phyloP scores from a whole-genome alignment of 345 rosid species.

The Rhizophora mangle region DNA sequence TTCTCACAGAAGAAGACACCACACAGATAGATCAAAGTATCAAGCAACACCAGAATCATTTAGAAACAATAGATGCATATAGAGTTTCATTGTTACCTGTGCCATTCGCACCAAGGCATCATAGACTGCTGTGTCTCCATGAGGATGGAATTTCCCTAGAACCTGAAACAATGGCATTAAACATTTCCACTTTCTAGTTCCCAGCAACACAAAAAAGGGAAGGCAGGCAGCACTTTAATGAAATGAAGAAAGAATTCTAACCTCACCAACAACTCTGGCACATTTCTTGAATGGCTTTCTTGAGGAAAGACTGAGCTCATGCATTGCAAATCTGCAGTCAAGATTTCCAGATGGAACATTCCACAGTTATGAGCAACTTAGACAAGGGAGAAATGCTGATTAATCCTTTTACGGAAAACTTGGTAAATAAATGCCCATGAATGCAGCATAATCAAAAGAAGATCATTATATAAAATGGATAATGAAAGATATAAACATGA shows the following conservation, averaged over 20 bases:
- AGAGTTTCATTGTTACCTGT: slow-evolving; percentile 49
- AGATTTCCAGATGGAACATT: neutral
- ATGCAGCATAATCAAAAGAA: neutral
- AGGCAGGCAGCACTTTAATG: neutral
- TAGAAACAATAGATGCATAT: neutral
- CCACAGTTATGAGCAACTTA: neutral
- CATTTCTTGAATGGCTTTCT: slow-evolving; percentile 92
- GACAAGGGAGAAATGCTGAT: neutral
- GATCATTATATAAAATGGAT: neutral
- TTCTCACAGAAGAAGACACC: too few species aligned
- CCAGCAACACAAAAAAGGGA: too few species aligned
- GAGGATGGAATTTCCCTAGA: slow-evolving; percentile 94
- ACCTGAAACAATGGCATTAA: slow-evolving; percentile 43
- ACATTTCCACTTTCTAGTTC: neutral
- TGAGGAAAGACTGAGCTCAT: slow-evolving; percentile 86
- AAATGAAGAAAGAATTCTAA: slow-evolving; percentile 15
- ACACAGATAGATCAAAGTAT: neutral
- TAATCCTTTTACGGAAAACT: neutral
- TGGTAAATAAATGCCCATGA: neutral
- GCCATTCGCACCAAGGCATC: slow-evolving; percentile 97
- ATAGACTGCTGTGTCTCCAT: slow-evolving; percentile 92
- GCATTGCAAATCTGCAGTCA: slow-evolving; percentile 78
- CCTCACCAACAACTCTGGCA: slow-evolving; percentile 99
- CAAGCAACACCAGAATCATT: neutral
- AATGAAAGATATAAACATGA: neutral